phyloP scores from a whole-genome alignment of 164 flowering plant genomes.

The Vitis amurensis region DNA sequence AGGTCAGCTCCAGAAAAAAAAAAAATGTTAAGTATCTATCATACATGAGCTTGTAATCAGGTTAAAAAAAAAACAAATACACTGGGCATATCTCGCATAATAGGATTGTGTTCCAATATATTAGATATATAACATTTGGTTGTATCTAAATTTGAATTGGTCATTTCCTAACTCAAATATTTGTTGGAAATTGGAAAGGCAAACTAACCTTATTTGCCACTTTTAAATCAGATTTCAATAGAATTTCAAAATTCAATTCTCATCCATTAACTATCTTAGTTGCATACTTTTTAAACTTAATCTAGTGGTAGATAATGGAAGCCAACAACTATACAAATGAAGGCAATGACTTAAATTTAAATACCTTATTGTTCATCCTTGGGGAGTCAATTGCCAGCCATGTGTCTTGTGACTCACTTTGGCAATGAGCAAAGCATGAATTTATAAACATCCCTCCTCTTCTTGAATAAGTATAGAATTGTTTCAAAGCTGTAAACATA shows the following conservation, averaged over 20 bases:
- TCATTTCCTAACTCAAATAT: not conserved
- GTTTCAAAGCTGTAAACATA: constrained; percentile 61
- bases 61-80: too few species aligned
- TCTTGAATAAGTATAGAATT: constrained; percentile 38
- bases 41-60: too few species aligned
- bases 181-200: not conserved
- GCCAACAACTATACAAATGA: too few species aligned
- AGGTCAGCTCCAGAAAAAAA: too few species aligned
- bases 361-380: constrained; percentile 74
- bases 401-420: constrained; percentile 85
- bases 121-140: too few species aligned
- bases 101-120: too few species aligned
- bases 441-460: constrained; percentile 81
- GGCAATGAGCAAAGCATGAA: constrained; percentile 97
- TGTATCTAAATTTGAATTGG: too few species aligned
- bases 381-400: constrained; percentile 84
- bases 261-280: not conserved
- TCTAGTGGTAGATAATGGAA: too few species aligned
- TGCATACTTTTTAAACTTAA: too few species aligned
- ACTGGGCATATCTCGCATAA: too few species aligned
- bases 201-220: not conserved
- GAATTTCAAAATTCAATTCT: not conserved
- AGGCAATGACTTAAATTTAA: not conserved
- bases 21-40: too few species aligned
- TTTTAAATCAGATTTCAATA: not conserved